These are phyloP conservation scores for Annulohypoxylon maeteangense DNA, from an alignment of 495 filamentous ascomycete species.

Conservation along the genomic window DNA sequence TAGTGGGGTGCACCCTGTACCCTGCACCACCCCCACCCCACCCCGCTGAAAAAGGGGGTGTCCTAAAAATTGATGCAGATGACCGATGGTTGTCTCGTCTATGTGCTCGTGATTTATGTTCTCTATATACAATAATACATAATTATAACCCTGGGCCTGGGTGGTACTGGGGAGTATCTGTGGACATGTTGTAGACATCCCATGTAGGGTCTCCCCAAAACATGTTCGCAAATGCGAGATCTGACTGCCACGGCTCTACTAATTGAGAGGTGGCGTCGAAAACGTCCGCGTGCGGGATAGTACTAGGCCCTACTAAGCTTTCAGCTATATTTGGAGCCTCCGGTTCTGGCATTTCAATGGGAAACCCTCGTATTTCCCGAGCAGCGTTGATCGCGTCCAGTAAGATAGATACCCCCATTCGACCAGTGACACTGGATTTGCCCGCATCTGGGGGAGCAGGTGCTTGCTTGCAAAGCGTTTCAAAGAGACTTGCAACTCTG, in stretches of 20 bases:
- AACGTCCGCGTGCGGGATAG: slow-evolving; percentile 4
- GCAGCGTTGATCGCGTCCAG: slow-evolving; percentile 34
- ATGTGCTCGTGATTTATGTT: neutral
- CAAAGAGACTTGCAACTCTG: slow-evolving; percentile 36
- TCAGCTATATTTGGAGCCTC: slow-evolving; percentile 20
- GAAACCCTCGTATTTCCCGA: slow-evolving; percentile 28
- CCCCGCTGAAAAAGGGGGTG: neutral
- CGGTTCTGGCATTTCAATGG: slow-evolving; percentile 12
- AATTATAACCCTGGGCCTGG: slow-evolving; percentile 16
- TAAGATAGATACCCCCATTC: slow-evolving; percentile 42
- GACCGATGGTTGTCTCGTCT: neutral
- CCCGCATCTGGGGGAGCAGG: slow-evolving; percentile 19
- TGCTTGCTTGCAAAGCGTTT: slow-evolving; percentile 41
- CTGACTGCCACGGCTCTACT: slow-evolving; percentile 37
- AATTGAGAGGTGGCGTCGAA: slow-evolving; percentile 15
- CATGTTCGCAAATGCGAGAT: slow-evolving; percentile 37
- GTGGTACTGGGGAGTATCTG: slow-evolving; percentile 21
- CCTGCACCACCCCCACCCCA: too few relatives aligned
- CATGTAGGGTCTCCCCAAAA: slow-evolving; percentile 41
- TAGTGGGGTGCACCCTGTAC: too few relatives aligned
- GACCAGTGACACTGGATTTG: slow-evolving; percentile 11
- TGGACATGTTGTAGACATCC: slow-evolving; percentile 31
- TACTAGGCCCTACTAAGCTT: neutral
- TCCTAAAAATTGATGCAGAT: neutral
- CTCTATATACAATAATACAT: slow-evolving; percentile 7